Percentiles rank a stretch among this genome's conserved stretches.
These are phyloP conservation scores for Plantago coronopus DNA, from an alignment of 305 asterid genomes.

Conservation along the genomic window DNA sequence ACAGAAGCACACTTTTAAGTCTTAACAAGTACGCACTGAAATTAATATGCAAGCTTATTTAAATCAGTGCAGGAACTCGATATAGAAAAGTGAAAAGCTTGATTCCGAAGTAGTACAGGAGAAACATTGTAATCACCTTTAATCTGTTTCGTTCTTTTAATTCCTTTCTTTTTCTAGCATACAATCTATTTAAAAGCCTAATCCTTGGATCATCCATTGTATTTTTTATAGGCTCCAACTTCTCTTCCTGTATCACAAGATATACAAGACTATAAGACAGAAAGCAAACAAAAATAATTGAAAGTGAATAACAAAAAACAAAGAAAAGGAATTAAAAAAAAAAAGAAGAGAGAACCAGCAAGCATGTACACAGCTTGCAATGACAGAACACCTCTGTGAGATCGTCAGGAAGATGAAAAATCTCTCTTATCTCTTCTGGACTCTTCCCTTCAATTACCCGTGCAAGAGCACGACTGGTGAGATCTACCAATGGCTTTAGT, in stretches of 20 bases:
- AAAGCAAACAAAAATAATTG: slow-evolving; percentile 3
- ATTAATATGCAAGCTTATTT: slow-evolving; percentile 15
- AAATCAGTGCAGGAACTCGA: slow-evolving; percentile 20
- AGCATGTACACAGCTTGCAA: slow-evolving; percentile 60
- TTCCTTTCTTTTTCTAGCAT: slow-evolving; percentile 94
- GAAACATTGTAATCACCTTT: slow-evolving; percentile 50
- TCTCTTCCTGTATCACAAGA: slow-evolving; percentile 71
- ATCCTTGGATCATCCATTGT: slow-evolving; percentile 93
- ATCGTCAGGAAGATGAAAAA: slow-evolving; percentile 89
- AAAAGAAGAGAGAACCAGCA: slow-evolving; percentile 33
- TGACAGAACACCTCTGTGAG: slow-evolving; percentile 86
- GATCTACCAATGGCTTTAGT: slow-evolving; percentile 83
- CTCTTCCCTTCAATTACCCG: slow-evolving; percentile 86
- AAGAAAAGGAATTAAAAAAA: slow-evolving; percentile 12
- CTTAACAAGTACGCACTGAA: slow-evolving; percentile 23
- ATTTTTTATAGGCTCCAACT: slow-evolving; percentile 91
- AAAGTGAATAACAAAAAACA: slow-evolving; percentile 21
- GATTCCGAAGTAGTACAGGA: slow-evolving; percentile 16
- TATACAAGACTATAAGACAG: slow-evolving; percentile 27
- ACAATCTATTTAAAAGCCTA: slow-evolving; percentile 79
- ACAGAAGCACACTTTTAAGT: slow-evolving; percentile 30
- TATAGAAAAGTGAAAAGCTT: slow-evolving; percentile 24
- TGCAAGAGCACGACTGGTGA: slow-evolving; percentile 92
- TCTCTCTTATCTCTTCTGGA: slow-evolving; percentile 86
- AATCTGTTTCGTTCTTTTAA: slow-evolving; percentile 70